phyloP scores from a whole-genome alignment of 2,329 filamentous ascomycete species.

The Diaporthe capsici region DNA sequence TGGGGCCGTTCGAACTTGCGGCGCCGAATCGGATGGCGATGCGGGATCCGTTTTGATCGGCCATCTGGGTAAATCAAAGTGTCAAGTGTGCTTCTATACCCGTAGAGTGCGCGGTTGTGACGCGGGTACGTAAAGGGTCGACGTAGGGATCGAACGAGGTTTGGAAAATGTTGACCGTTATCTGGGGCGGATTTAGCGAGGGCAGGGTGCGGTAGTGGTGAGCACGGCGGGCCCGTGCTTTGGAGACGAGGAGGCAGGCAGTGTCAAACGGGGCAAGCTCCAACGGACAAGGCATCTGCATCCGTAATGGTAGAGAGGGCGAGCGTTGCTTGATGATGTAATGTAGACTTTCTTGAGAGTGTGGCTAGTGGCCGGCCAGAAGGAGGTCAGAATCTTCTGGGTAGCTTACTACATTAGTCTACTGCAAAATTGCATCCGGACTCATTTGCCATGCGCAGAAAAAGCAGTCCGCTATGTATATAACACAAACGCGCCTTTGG shows the following conservation, averaged over 20 bases:
- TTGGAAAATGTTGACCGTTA: background rate
- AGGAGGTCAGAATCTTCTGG: background rate
- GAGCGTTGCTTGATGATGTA: background rate
- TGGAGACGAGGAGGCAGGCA: constrained; percentile 9
- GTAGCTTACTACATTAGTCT: background rate
- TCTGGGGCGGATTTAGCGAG: constrained; percentile 11
- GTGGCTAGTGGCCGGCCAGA: background rate
- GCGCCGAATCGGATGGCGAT: constrained; percentile 66
- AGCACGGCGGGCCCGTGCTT: constrained; percentile 12
- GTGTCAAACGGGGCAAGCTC: no score
- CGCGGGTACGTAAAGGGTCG: background rate
- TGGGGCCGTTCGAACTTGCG: constrained; percentile 45
- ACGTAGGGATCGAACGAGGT: background rate
- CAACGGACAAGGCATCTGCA: background rate
- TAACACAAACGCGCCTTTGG: background rate
- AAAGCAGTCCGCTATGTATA: background rate
- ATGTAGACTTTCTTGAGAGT: background rate
- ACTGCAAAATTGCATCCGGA: background rate
- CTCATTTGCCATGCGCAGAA: background rate
- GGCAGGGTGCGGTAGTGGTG: background rate
- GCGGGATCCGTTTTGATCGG: constrained; percentile 54
- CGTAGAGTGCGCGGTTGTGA: background rate
- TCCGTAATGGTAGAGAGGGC: background rate
- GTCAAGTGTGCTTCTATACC: background rate
- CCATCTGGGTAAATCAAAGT: constrained; percentile 50